Evolutionary conservation across 345 rosid species (phyloP), one percentile per base, ranked within the genome.

Genomic region (Eutrema yunnanense): DNA sequence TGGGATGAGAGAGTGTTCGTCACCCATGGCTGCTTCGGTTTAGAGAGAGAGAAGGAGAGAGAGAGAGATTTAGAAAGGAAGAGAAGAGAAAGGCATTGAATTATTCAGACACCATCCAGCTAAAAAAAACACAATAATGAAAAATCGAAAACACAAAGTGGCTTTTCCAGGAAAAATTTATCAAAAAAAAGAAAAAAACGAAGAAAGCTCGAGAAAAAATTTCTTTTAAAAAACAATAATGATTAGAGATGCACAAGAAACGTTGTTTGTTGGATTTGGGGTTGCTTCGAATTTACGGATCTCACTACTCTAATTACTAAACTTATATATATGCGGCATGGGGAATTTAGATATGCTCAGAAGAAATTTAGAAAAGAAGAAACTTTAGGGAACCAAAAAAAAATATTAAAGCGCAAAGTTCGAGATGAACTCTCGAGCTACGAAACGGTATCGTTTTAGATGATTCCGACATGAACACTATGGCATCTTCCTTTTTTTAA

Each of bases 1-100:
- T 51, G 84, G 58, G 86, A 82, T 85, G 83, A 78, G 81, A 81
- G 82, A 81, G 80, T 76, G 83, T 84, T 90, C 90, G 53, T 86
- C 96, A 65, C 88, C 96, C 99, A 92, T 92, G 22, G 74, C 62
- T 67, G 59, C 70, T 51, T 60, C 69, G 5, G 26, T 50, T 51
- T 32, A 56, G 57, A 57, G 71, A 75, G 12, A 65, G 33, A 62
- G 84, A 77, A 52, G 38, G 42, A 10, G 51, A 54, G 52, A 54
- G 55, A 48, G 30, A 64, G 30, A 67, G 88, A 80, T 83, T 87
- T 81, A 81, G 77, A 84, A 62, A 44, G 73, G 44, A 55, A 57
- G 48, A 46, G 58, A 73, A 65, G 67, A 61, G 59, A 81, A 79
- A 83, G 73, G 85, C 95, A 89, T 87, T 75, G 80, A 82, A 77